Evolutionary conservation across 2,329 filamentous ascomycete species (phyloP).

Genomic region (Sclerotinia borealis): DNA sequence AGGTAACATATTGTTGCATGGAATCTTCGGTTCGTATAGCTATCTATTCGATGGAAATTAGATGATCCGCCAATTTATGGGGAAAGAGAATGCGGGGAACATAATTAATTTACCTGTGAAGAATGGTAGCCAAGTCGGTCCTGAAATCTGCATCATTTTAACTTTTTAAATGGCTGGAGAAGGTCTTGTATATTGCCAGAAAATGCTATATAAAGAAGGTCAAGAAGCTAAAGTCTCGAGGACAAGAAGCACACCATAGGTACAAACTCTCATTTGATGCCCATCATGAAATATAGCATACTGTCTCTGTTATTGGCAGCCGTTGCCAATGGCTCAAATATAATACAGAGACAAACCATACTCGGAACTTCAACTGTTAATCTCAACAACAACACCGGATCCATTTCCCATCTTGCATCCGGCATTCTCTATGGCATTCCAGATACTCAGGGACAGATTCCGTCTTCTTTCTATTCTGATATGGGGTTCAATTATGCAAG

Average conservation of each 20-base stretch:
- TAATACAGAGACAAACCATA: neutral
- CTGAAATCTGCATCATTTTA: neutral
- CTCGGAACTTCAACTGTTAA: slow-evolving; percentile 22
- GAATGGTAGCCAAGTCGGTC: neutral
- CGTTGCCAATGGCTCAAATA: neutral
- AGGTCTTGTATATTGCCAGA: neutral
- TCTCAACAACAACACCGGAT: slow-evolving; percentile 29
- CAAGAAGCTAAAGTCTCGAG: neutral
- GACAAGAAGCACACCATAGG: neutral
- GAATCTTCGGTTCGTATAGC: neutral
- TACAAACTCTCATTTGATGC: neutral
- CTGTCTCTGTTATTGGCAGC: neutral
- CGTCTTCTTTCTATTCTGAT: slow-evolving; percentile 34
- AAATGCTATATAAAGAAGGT: neutral
- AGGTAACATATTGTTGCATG: neutral
- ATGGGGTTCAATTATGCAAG: slow-evolving; percentile 37
- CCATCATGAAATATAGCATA: neutral
- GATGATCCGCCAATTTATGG: neutral
- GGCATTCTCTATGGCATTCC: slow-evolving; percentile 40
- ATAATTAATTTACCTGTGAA: neutral
- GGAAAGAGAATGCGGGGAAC: neutral
- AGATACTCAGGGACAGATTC: slow-evolving; percentile 35
- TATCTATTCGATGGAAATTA: neutral
- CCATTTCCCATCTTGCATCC: slow-evolving; percentile 33
- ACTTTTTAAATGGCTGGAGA: neutral